Base-by-base conservation (phyloP, 116 monocot species). In the Cymodocea nodosa region DNA sequence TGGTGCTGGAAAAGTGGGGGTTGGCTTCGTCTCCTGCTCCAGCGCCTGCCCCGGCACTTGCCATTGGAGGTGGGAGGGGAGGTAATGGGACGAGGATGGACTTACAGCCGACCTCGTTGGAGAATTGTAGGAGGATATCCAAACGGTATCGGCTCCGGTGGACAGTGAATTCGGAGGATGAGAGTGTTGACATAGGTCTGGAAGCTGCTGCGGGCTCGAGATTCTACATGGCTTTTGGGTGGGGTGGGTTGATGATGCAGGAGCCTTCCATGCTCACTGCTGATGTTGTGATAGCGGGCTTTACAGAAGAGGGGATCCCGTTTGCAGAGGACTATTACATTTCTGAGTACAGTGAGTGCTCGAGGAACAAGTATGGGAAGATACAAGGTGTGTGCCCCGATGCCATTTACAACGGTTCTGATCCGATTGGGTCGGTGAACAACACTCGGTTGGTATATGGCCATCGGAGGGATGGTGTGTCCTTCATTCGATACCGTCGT, bases 161-260 rank as follows among this genome's bases (percentile, higher is more conserved):
- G 91, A 82, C 81, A 6, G 68, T 90, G 19, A 66, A 66, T 16
- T 60, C 69, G n/a, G 83, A 75, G 13, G 59, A 73, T 0, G 74
- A 71, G 50, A 69, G 77, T 8, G 65, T 92, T n/a, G 77, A 83
- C 6, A 74, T 92, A 15, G 92, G 81, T 50, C 75, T 92, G 4
- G 92, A 92, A 67, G 80, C 83, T 0, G 71, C 83, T 4, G 70
- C 85, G 3, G 83, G 79, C 17, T 81, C 81, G 0, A 79, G 87
- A 73, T 75, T 69, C 50, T 92, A 92, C 70, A 83, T 92, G 87
- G 92, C 92, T 11, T 92, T 92, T 51, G 92, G 92, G 37, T 87
- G 87, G 92, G 85, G 88, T 8, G 64, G 57, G 5, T 82, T 84
- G 6, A 70, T 44, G 0, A 34, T 53, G 19, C 15, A 23, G 4